Base-by-base conservation (phyloP, 2,329 filamentous ascomycete species). In the Talaromyces sp. region DNA sequence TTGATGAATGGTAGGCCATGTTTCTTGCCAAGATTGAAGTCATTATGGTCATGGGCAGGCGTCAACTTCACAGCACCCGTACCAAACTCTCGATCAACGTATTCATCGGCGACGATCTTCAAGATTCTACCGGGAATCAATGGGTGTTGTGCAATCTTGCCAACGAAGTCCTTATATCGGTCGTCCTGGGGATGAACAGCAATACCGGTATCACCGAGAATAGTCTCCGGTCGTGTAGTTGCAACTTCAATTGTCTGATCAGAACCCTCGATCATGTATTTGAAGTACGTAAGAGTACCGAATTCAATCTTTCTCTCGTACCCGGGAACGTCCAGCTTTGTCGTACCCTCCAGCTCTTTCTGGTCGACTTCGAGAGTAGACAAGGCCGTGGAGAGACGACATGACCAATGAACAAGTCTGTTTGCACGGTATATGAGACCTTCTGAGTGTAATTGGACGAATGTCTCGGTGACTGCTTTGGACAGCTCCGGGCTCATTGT, bases 261-360 rank as follows among this genome's bases (percentile, higher is more conserved):
- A 0, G 85, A 84, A 52, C 88, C 91, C 65, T 95, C 89, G 54
- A 97, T 89, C 43, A 86, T 84, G 71, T 97, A 95, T 74, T 91
- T 89, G 85, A 97, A 96, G 78, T 96, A 87, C 48, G 92, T 88
- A 57, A 88, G 70, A 33, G 96, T 87, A 76, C 93, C 94, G 62
- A 97, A 97, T 74, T 97, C 94, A 57, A 97, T 88, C 83, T 97
- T 97, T 76, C 89, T 90, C 47, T 95, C 89, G 69, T 97, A 97
- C 3, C 91, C 92, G n/a, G 93, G 93, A 7, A 97, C 92, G 61
- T 92, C 89, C 2, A 97, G 81, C 51, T 96, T 81, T 1, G 92
- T 97, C 44, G 91, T 85, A 17, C 93, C 93, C 30, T 86, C 77
- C 44, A 97, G 80, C 62, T 97, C 92, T 78, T 93, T 94, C 77